Evolutionary conservation across 176 grass and related monocot species (phyloP).

Genomic region (Oryza coarctata): DNA sequence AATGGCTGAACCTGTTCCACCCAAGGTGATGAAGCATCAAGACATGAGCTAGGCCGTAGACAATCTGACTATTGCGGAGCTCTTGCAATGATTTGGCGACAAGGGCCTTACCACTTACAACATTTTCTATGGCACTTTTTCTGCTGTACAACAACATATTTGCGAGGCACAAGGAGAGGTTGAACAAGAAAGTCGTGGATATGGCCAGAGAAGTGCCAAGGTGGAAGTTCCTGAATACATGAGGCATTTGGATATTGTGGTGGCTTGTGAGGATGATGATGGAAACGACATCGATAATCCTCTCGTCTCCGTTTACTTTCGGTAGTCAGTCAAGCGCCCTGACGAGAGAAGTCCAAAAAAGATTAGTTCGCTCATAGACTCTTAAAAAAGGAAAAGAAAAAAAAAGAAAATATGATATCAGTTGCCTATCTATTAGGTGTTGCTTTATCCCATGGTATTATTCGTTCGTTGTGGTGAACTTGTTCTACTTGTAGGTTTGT

Average conservation of each 20-base stretch:
- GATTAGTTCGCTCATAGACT: background rate
- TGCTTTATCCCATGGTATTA: background rate
- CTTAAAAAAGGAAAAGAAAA: background rate
- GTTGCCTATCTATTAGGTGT: background rate
- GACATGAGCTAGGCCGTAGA: slow-evolving; percentile 71
- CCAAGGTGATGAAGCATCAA: slow-evolving; percentile 69
- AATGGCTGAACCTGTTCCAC: slow-evolving; percentile 64
- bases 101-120: slow-evolving; percentile 67
- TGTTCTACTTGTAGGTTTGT: too few relatives aligned
- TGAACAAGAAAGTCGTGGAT: slow-evolving; percentile 58
- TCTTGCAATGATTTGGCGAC: slow-evolving; percentile 58
- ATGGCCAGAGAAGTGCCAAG: slow-evolving; percentile 63
- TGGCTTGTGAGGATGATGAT: slow-evolving; percentile 62
- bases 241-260: slow-evolving; percentile 62
- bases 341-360: too few relatives aligned
- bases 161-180: slow-evolving; percentile 50
- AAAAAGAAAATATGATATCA: background rate
- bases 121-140: slow-evolving; percentile 56
- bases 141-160: slow-evolving; percentile 74
- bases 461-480: background rate
- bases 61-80: slow-evolving; percentile 55
- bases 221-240: slow-evolving; percentile 52
- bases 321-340: background rate
- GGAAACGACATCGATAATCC: slow-evolving; percentile 67
- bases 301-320: slow-evolving; percentile 60